Evolutionary conservation across 2,329 filamentous ascomycete genomes (phyloP), one percentile per base, ranked within the genome.

Genomic region (Neofusicoccum umdonicola): DNA sequence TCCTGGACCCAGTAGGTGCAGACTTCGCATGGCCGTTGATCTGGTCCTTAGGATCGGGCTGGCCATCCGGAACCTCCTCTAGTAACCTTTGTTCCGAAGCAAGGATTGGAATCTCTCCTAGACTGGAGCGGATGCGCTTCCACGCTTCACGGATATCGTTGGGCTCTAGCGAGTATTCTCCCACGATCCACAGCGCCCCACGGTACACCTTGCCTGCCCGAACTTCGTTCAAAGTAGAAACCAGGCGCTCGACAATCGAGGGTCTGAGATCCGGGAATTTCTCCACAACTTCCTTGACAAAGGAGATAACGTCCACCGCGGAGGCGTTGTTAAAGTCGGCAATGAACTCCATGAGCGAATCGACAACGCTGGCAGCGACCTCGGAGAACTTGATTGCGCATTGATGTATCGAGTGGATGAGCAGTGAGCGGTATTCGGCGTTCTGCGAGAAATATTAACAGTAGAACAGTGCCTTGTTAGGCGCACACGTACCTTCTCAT

Each of bases 321-420:
- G 94, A 97, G 50, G 91, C 90, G 74, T 96, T 97, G 83, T 96
- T 98, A 77, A 98, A 97, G 77, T 99, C 95, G 60, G 91, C 92
- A 73, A 99, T 97, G 76, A 98, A 98, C 79, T 99, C 95, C 95
- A 99, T 99, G 62, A 99, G 85, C 50, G 97, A 86, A 69, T 95
- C 95, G 63, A 99, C 95, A 15, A 99, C 95, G 74, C 92, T 98
- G 51, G 94, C 91, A 31, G 95, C 95, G 67, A 99, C 94, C 79
- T 99, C 94, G 11, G 95, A 98, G 82, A 98, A 98, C 76, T 96
- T 97, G 84, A 99, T 98, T 71, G 95, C 95, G 78, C 95, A 98
- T 77, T 96, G 93, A 78, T 99, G 95, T 74, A 99, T 99, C 42
- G 93, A 92, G 78, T 97, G 93, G 70, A 99, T 98, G 67, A 99